Conservation (phyloP, 768 basidiomycete species). For the Polyporus arcularius region DNA sequence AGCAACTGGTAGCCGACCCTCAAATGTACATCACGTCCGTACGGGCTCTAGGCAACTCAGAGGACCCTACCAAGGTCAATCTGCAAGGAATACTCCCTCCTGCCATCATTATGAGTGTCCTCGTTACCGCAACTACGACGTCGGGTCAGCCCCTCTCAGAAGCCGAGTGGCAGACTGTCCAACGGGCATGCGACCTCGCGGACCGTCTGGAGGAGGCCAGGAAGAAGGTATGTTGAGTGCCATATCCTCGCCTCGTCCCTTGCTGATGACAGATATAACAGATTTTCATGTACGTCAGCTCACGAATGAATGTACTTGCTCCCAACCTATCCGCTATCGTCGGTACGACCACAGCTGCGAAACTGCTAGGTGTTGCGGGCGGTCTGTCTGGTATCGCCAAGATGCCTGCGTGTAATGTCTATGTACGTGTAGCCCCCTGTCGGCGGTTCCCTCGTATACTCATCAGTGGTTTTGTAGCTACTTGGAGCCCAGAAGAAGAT, state of each 20-base stretch:
- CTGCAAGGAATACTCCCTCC: conserved; percentile 79
- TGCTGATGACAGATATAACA: conserved; percentile 31
- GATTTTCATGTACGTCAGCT: conserved; percentile 99
- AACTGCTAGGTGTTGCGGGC: conserved; percentile 95
- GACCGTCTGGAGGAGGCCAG: conserved; percentile 86
- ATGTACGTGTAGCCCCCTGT: conserved; percentile 54
- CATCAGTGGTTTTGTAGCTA: conserved; percentile 50
- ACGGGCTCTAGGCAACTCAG: conserved; percentile 81
- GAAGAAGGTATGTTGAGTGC: conserved; percentile 64
- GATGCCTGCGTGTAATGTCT: conserved; percentile 94
- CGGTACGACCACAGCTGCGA: conserved; percentile 98
- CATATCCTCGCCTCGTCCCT: not conserved
- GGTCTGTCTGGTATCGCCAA: conserved; percentile 88
- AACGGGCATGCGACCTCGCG: conserved; percentile 86
- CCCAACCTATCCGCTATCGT: conserved; percentile 98
- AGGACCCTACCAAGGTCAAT: conserved; percentile 88
- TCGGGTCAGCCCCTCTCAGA: conserved; percentile 72
- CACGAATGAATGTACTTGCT: conserved; percentile 96
- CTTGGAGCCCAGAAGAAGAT: conserved; percentile 93
- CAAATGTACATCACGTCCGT: conserved; percentile 92
- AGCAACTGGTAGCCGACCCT: conserved; percentile 91
- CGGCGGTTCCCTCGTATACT: not conserved
- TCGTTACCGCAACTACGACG: conserved; percentile 92
- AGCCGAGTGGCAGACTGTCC: conserved; percentile 76
- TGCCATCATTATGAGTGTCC: conserved; percentile 93